phyloP scores from a whole-genome alignment of 768 basidiomycete genomes.

The Mycena galopus region DNA sequence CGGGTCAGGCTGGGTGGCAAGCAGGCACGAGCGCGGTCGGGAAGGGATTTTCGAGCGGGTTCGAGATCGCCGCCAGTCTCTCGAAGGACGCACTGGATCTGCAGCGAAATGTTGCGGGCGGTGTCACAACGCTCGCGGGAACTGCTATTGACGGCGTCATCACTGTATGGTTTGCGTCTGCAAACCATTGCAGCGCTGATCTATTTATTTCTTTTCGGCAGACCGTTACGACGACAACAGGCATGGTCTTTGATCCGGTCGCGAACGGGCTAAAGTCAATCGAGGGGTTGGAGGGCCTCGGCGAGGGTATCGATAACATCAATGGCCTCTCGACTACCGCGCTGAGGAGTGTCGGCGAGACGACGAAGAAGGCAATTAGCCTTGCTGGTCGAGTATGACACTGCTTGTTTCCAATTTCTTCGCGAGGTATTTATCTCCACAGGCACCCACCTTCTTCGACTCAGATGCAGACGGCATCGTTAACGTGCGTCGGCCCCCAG shows the following conservation, averaged over 20 bases:
- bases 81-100: neutral
- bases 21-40: neutral
- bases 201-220: neutral
- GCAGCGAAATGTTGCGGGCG: neutral
- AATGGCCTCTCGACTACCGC: neutral
- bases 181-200: too few species aligned
- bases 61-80: conserved; percentile 1
- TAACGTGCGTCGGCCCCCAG: neutral
- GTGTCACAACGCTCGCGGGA: neutral
- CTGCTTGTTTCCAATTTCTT: neutral
- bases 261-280: neutral
- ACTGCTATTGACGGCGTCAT: neutral
- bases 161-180: neutral
- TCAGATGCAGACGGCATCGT: neutral
- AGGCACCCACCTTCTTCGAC: neutral
- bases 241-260: neutral
- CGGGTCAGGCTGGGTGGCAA: neutral
- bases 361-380: neutral
- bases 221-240: neutral
- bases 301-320: neutral
- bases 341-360: neutral
- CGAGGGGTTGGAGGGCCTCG: neutral
- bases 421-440: neutral
- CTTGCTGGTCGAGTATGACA: neutral
- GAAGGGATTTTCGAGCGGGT: neutral